phyloP scores from a whole-genome alignment of 129 eudicot genomes.

The Lactuca saligna region DNA sequence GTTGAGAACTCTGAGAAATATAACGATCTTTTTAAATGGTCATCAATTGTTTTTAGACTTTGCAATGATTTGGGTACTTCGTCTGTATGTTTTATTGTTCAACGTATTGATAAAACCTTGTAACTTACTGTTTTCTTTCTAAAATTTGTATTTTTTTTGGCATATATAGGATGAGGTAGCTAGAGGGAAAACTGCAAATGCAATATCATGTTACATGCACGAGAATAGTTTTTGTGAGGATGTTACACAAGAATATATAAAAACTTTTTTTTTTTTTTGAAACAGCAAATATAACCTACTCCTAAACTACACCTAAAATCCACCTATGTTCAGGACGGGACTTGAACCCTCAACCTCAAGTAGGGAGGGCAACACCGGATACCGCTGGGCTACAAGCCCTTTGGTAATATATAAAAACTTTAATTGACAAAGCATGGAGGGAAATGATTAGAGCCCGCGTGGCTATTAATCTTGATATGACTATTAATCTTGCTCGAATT shows the following conservation, averaged over 20 bases:
- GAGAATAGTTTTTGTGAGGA: conserved; percentile 43
- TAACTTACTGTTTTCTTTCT: too few species aligned
- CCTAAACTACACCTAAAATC: too few species aligned
- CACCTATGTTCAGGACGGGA: too few species aligned
- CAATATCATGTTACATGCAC: conserved; percentile 48
- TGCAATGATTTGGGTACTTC: conserved; percentile 39
- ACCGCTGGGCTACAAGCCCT: too few species aligned
- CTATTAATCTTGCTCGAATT: conserved; percentile 50
- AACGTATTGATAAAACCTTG: not conserved
- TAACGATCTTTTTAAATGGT: too few species aligned
- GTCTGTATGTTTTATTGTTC: conserved; percentile 15
- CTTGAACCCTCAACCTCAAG: too few species aligned
- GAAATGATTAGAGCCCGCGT: conserved; percentile 37
- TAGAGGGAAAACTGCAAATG: conserved; percentile 45
- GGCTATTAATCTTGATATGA: conserved; percentile 26
- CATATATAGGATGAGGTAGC: conserved; percentile 37
- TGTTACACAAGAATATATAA: conserved; percentile 32
- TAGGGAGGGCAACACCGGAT: too few species aligned
- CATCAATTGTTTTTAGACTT: too few species aligned
- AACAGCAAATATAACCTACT: too few species aligned
- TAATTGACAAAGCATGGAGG: conserved; percentile 38
- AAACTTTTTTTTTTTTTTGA: too few species aligned
- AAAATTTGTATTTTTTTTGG: not conserved
- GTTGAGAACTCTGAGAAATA: too few species aligned
- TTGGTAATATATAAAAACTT: too few species aligned